Conservation (phyloP, 805 yeast species). For the Pichia gijzeniarum region DNA sequence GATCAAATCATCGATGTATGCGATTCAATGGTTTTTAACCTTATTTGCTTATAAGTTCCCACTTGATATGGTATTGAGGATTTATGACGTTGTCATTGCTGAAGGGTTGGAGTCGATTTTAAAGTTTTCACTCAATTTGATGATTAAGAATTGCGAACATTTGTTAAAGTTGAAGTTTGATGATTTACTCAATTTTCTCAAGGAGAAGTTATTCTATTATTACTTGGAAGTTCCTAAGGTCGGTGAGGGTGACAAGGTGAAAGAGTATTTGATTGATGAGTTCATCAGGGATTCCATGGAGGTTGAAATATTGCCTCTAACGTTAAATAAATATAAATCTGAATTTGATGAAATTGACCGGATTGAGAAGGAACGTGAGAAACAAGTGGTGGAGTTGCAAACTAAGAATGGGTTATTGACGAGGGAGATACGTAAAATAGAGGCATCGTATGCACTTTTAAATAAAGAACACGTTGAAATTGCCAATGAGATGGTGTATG, state of each 20-base stretch:
- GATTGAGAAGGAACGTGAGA: conserved; percentile 57
- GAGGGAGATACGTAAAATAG: conserved; percentile 66
- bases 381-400: conserved; percentile 53
- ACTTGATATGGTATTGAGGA: conserved; percentile 75
- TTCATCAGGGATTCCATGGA: conserved; percentile 75
- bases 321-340: conserved; percentile 59
- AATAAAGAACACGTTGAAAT: conserved; percentile 80
- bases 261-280: conserved; percentile 56
- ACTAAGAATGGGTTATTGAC: conserved; percentile 66
- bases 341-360: conserved; percentile 74
- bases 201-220: conserved; percentile 69
- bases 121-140: conserved; percentile 75
- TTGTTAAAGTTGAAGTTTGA: conserved; percentile 67
- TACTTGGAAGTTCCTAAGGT: conserved; percentile 32
- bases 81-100: conserved; percentile 80
- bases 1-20: conserved; percentile 89
- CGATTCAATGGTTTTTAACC: conserved; percentile 96
- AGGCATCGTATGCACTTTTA: conserved; percentile 58
- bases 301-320: conserved; percentile 65
- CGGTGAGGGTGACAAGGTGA: conserved; percentile 14
- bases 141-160: conserved; percentile 58
- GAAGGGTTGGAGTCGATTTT: conserved; percentile 88
- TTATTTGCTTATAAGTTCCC: conserved; percentile 95
- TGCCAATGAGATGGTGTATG: conserved; percentile 81
- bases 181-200: conserved; percentile 65